Evolutionary conservation across 768 basidiomycete species (phyloP), one percentile per base, ranked within the genome.

Genomic region (Cubamyces lactineus): DNA sequence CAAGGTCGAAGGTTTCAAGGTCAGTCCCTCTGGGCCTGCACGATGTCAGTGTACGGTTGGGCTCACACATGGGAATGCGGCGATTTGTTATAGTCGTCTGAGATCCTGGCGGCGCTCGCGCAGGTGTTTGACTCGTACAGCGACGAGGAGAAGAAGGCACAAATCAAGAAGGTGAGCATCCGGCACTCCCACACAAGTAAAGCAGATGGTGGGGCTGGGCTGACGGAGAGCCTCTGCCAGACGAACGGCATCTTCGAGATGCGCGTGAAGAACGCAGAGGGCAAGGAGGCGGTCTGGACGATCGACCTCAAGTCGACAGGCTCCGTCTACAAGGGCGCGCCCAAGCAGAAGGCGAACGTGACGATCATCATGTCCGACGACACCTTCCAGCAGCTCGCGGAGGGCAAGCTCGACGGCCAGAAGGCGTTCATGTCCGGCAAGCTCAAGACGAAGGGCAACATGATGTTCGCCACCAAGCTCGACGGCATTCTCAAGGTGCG

Each of bases 391-490:
- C 82, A 87, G 42, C 79, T 98, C 39, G 87, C 91, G 3, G 71
- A 77, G 41, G 91, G 89, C 70, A 91, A 92, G 89, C 78, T 90
- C 47, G 93, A 91, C 68, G 94, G 92, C 19, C 95, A 97, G 76
- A 95, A 94, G 72, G 94, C 94, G 21, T 97, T 95, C 79, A 93
- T 98, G 91, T 92, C 91, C 7, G 95, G 95, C 28, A 91, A 92
- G 71, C 84, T 97, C 52, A 96, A 96, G 84, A 89, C 91, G 16
- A 89, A 84, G 73, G 94, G 93, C 57, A 95, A 94, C 77, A 86
- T 95, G 75, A 94, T 96, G 92, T 84, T 96, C 63, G 93, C 91
- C 1, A 96, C 93, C 24, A 98, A 96, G 75, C 89, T 97, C 39
- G 89, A 90, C 66, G 80, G 78, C 11, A 83, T 98, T 15, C 82